Conservation (phyloP, 805 yeast species). For the Starmerella geochares region DNA sequence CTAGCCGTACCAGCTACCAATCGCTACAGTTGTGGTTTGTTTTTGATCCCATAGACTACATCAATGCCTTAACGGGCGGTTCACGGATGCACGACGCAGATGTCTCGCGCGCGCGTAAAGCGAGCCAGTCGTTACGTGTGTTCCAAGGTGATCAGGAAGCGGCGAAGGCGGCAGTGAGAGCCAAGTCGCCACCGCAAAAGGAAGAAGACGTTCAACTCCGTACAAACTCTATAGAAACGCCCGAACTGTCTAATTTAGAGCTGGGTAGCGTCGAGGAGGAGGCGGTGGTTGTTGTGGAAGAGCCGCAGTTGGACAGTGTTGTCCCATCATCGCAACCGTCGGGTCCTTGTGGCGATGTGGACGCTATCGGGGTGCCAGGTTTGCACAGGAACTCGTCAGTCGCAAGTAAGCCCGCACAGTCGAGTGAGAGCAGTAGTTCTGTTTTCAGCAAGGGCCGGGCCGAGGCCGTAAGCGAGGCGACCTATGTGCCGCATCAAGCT, state of each 20-base stretch:
- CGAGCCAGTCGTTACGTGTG: conserved; percentile 34
- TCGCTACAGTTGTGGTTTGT: neutral
- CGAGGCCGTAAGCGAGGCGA: conserved; percentile 26
- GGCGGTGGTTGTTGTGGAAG: neutral
- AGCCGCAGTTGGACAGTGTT: neutral
- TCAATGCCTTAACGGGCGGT: conserved; percentile 17
- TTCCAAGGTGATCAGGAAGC: conserved; percentile 27
- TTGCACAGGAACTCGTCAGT: neutral
- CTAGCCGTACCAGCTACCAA: neutral
- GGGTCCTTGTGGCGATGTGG: neutral
- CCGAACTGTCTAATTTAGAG: neutral
- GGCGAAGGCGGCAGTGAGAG: neutral
- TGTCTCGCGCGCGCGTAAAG: conserved; percentile 30
- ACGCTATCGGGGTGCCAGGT: neutral
- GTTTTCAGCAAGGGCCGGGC: conserved; percentile 6
- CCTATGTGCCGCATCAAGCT: conserved; percentile 26
- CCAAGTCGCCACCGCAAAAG: neutral
- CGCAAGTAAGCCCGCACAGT: neutral
- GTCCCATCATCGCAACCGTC: no score
- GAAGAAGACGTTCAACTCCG: neutral
- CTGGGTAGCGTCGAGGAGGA: conserved; percentile 1
- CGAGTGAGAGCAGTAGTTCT: neutral
- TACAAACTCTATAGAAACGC: neutral
- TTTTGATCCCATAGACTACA: conserved; percentile 1
- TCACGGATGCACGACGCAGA: conserved; percentile 18